Conservation (phyloP, 768 basidiomycete species). For the Chalciporus piperatus region DNA sequence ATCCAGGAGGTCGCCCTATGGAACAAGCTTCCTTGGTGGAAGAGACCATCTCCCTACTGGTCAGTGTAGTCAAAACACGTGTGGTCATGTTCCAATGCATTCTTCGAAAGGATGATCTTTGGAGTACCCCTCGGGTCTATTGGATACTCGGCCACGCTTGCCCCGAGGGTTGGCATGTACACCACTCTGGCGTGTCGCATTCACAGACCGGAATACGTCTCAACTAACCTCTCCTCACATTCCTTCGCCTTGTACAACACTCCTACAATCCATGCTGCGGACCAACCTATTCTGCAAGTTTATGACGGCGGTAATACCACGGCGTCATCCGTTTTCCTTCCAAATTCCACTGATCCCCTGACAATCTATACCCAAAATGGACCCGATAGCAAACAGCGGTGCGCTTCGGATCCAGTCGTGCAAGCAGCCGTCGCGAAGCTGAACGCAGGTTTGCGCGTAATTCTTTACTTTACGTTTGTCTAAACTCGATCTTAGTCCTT, state of each 20-base stretch:
- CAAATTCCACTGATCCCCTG: background rate
- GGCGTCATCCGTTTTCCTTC: conserved; percentile 1
- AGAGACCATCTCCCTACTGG: conserved; percentile 71
- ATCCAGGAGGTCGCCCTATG: conserved; percentile 25
- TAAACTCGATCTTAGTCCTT: conserved; percentile 46
- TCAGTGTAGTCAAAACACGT: conserved; percentile 32
- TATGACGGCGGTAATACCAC: background rate
- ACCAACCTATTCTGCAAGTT: background rate
- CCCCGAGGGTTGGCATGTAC: conserved; percentile 72
- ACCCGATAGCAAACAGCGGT: conserved; percentile 31
- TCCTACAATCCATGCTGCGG: background rate
- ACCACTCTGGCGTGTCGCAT: conserved; percentile 70
- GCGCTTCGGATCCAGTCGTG: conserved; percentile 68
- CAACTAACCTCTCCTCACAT: background rate
- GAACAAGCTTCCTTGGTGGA: conserved; percentile 65
- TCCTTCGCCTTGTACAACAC: background rate
- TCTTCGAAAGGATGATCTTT: conserved; percentile 51
- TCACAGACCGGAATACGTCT: conserved; percentile 55
- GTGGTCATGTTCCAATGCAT: background rate
- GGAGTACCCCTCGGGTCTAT: conserved; percentile 53
- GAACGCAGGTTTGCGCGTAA: conserved; percentile 47
- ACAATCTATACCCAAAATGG: background rate
- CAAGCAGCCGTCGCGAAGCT: conserved; percentile 70
- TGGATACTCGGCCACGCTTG: conserved; percentile 55
- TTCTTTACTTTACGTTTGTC: background rate